phyloP scores from a whole-genome alignment of 2,329 filamentous ascomycete genomes.

The Trichoderma cornu-damae region DNA sequence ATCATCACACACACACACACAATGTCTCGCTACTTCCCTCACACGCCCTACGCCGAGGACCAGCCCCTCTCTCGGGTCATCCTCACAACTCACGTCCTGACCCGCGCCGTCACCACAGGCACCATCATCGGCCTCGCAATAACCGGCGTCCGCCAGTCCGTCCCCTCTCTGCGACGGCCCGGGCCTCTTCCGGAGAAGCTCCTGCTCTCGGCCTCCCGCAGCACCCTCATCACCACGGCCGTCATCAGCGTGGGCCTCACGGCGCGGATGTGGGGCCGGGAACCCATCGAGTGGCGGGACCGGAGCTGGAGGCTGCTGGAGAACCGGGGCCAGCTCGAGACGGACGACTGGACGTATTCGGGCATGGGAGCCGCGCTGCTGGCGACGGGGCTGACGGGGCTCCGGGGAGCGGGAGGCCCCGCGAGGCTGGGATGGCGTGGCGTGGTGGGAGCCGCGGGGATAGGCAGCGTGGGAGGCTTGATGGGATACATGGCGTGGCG shows the following conservation, averaged over 20 bases:
- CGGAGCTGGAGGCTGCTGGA: slow-evolving; percentile 57
- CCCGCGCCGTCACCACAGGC: slow-evolving; percentile 50
- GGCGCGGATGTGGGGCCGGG: slow-evolving; percentile 49
- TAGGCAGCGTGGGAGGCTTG: slow-evolving; percentile 47
- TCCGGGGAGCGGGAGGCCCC: slow-evolving; percentile 25
- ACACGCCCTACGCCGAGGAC: slow-evolving; percentile 57
- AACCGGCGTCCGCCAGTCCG: slow-evolving; percentile 30
- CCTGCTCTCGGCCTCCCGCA: slow-evolving; percentile 43
- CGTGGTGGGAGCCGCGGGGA: slow-evolving; percentile 40
- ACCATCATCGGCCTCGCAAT: slow-evolving; percentile 43
- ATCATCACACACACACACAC: slow-evolving; percentile 19
- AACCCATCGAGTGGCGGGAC: slow-evolving; percentile 60
- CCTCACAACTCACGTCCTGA: slow-evolving; percentile 55
- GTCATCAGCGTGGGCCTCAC: slow-evolving; percentile 41
- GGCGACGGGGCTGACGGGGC: slow-evolving; percentile 26
- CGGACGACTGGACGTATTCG: slow-evolving; percentile 50
- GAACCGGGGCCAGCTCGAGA: slow-evolving; percentile 52
- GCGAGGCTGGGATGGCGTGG: slow-evolving; percentile 35
- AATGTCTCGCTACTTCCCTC: slow-evolving; percentile 54
- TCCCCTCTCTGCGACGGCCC: slow-evolving; percentile 28
- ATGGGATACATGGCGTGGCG: slow-evolving; percentile 46
- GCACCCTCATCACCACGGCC: slow-evolving; percentile 41
- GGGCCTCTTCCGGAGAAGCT: slow-evolving; percentile 33
- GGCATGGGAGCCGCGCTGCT: slow-evolving; percentile 38
- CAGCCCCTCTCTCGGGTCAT: slow-evolving; percentile 51